Evolutionary conservation across 2,329 filamentous ascomycete genomes (phyloP).

Genomic region (Calonectria hongkongensis): DNA sequence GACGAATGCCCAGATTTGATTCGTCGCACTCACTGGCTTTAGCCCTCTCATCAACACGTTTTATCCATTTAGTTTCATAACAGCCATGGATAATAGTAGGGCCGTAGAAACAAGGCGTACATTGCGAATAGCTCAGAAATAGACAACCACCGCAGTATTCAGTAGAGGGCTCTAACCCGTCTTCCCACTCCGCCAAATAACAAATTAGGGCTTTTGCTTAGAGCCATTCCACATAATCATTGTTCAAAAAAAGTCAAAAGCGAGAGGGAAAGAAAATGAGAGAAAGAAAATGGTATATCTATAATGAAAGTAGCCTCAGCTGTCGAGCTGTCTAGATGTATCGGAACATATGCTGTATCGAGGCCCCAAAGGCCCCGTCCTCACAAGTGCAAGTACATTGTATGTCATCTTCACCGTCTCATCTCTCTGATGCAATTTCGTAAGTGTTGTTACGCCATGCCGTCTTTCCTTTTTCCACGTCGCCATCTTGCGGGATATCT

Average conservation of each 20-base stretch:
- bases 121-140: too few relatives aligned
- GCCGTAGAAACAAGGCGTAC: too few relatives aligned
- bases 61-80: too few relatives aligned
- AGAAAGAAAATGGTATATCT: constrained; percentile 34
- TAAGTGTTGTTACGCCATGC: constrained; percentile 28
- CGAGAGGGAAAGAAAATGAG: neutral
- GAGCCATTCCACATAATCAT: too few relatives aligned
- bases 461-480: constrained; percentile 16
- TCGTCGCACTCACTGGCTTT: too few relatives aligned
- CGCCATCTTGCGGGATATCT: constrained; percentile 39
- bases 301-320: constrained; percentile 35
- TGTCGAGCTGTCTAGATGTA: constrained; percentile 38
- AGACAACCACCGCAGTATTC: too few relatives aligned
- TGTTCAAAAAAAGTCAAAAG: too few relatives aligned
- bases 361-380: constrained; percentile 8
- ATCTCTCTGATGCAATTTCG: constrained; percentile 31
- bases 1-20: neutral
- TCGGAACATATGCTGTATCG: constrained; percentile 30
- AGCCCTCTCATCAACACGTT: too few relatives aligned
- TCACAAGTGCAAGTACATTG: constrained; percentile 18
- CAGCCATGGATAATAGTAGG: too few relatives aligned
- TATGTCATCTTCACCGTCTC: constrained; percentile 14
- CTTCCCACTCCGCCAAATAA: too few relatives aligned
- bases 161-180: too few relatives aligned
- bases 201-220: too few relatives aligned